These are phyloP conservation scores for Larix kaempferi DNA, from an alignment of 75 land plant genomes.

Conservation along the genomic window DNA sequence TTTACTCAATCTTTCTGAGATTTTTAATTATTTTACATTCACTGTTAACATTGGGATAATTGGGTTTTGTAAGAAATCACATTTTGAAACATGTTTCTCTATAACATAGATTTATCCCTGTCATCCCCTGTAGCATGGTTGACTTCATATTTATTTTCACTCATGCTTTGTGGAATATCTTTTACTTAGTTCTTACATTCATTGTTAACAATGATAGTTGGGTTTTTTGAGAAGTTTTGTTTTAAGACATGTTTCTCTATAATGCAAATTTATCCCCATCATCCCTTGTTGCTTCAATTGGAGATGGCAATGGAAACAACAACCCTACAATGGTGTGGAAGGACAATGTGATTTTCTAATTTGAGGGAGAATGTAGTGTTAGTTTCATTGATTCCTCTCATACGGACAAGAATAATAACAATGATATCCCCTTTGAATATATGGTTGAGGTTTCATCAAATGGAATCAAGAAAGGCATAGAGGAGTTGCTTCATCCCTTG, in stretches of 20 bases:
- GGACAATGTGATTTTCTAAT: not conserved
- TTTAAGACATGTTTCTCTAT: not conserved
- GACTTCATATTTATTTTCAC: not conserved
- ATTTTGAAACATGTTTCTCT: no score
- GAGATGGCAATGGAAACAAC: not conserved
- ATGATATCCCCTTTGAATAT: not conserved
- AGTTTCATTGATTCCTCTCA: not conserved
- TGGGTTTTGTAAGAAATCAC: no score
- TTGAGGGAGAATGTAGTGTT: not conserved
- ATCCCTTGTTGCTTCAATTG: not conserved
- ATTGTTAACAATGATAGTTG: no score
- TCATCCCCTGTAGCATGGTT: not conserved
- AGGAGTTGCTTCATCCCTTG: not conserved
- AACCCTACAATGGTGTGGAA: not conserved
- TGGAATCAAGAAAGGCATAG: not conserved
- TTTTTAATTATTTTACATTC: no score
- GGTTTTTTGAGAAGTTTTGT: no score
- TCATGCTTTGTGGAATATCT: no score
- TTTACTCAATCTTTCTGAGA: no score
- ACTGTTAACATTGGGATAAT: no score
- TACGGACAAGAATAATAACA: no score
- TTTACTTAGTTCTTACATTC: no score
- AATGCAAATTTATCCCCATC: not conserved
- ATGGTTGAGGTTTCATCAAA: constrained; percentile 1
- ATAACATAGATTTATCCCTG: not conserved